Evolutionary conservation across 140 eudicot genomes (phyloP).

Genomic region (Bidens hawaiensis): DNA sequence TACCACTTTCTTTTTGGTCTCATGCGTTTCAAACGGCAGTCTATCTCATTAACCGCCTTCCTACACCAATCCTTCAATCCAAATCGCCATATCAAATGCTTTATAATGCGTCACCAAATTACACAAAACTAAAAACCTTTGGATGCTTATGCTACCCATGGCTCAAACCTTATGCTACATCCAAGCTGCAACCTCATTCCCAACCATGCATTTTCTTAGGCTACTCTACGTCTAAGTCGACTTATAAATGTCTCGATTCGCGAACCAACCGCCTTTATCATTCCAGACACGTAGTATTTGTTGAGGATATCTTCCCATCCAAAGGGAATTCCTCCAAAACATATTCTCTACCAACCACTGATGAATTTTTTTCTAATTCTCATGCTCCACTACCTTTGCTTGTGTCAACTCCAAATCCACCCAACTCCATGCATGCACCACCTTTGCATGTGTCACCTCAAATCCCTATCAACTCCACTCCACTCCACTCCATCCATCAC

Average conservation of each 20-base stretch:
- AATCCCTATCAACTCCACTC: too few species aligned
- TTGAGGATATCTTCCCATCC: not conserved
- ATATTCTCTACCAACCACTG: too few species aligned
- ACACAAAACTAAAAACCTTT: too few species aligned
- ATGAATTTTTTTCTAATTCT: too few species aligned
- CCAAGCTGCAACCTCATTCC: not conserved
- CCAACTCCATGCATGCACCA: too few species aligned
- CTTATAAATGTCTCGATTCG: not conserved
- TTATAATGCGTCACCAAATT: not conserved
- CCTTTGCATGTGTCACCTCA: too few species aligned
- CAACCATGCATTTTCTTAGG: not conserved
- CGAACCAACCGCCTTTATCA: not conserved
- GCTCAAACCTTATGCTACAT: not conserved
- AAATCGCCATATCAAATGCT: not conserved
- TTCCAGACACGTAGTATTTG: not conserved
- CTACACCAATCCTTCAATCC: not conserved
- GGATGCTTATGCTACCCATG: not conserved
- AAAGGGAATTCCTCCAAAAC: too few species aligned
- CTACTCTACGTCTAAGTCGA: not conserved
- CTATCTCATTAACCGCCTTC: not conserved
- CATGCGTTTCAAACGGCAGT: not conserved
- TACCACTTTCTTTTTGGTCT: not conserved
- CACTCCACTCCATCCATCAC: too few species aligned
- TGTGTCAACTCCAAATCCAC: too few species aligned
- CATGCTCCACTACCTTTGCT: too few species aligned